Evolutionary conservation across 1,139 yeast species (phyloP).

Genomic region (Candida buenavistaensis): DNA sequence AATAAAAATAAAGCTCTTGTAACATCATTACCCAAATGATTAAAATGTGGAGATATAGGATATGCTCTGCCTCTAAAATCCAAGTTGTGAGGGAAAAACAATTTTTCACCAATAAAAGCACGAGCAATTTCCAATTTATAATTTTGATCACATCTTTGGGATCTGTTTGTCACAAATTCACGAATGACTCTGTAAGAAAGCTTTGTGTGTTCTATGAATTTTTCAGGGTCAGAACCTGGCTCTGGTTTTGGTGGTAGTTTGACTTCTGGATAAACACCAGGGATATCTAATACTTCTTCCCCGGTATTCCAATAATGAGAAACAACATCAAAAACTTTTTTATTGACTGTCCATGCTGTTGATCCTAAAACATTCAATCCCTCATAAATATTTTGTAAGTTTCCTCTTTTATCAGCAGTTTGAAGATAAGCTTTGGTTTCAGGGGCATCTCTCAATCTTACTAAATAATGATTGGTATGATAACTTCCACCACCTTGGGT

Average conservation of each 20-base stretch:
- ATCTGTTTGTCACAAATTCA: conserved; percentile 66
- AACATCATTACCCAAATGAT: conserved; percentile 89
- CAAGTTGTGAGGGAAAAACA: conserved; percentile 90
- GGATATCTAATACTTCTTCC: conserved; percentile 75
- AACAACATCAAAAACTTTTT: conserved; percentile 64
- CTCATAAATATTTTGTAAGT: conserved; percentile 63
- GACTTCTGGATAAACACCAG: conserved; percentile 57
- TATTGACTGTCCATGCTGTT: conserved; percentile 92
- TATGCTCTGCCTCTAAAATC: conserved; percentile 97
- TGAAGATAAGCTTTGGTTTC: conserved; percentile 87
- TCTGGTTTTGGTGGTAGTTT: conserved; percentile 67
- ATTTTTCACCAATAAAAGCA: conserved; percentile 84
- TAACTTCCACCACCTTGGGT: conserved; percentile 84
- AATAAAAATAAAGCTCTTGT: conserved; percentile 82
- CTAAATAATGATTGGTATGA: conserved; percentile 57
- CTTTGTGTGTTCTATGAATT: conserved; percentile 65
- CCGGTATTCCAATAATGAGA: conserved; percentile 88
- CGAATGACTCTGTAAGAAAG: conserved; percentile 57
- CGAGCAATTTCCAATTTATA: conserved; percentile 94
- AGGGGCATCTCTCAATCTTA: conserved; percentile 82
- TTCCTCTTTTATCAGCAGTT: conserved; percentile 75
- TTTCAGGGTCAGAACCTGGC: conserved; percentile 68
- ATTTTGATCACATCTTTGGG: conserved; percentile 91
- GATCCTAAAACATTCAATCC: conserved; percentile 88
- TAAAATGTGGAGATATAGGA: conserved; percentile 79